Conservation (phyloP, 345 rosid species). For the Noccaea caerulescens region DNA sequence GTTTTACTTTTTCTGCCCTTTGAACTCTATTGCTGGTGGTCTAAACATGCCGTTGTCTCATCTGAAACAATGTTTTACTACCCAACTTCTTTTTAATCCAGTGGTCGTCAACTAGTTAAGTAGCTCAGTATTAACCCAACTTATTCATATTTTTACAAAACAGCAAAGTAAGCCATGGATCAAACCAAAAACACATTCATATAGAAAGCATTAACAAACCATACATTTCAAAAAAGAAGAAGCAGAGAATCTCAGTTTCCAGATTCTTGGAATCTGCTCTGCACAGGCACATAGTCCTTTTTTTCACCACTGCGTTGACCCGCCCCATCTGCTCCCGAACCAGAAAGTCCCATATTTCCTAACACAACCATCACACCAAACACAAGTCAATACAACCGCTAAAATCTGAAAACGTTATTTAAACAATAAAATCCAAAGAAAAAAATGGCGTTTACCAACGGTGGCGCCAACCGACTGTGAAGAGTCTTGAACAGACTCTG, state of each 20-base stretch:
- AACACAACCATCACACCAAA: slow-evolving; percentile 14
- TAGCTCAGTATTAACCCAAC: background rate
- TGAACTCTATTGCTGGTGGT: background rate
- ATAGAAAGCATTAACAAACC: background rate
- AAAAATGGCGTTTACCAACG: slow-evolving; percentile 30
- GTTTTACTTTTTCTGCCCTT: background rate
- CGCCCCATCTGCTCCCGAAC: slow-evolving; percentile 29
- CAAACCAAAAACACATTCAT: slow-evolving; percentile 10
- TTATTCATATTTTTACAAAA: slow-evolving; percentile 12
- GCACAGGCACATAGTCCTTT: slow-evolving; percentile 27
- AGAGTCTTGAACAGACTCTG: slow-evolving; percentile 41
- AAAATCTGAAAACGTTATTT: background rate
- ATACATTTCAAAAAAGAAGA: background rate
- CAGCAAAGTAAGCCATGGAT: slow-evolving; percentile 9
- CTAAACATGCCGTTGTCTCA: background rate
- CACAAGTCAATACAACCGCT: background rate
- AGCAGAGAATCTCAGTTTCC: slow-evolving; percentile 40
- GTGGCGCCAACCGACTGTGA: slow-evolving; percentile 44
- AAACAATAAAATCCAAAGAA: background rate
- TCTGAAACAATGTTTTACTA: background rate
- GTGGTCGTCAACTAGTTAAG: background rate
- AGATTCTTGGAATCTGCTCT: slow-evolving; percentile 46
- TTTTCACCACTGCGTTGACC: slow-evolving; percentile 5
- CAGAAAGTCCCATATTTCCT: slow-evolving; percentile 41
- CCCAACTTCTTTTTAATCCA: background rate